Conservation (phyloP, 2,329 filamentous ascomycete genomes). For the Bipolaris bicolor region DNA sequence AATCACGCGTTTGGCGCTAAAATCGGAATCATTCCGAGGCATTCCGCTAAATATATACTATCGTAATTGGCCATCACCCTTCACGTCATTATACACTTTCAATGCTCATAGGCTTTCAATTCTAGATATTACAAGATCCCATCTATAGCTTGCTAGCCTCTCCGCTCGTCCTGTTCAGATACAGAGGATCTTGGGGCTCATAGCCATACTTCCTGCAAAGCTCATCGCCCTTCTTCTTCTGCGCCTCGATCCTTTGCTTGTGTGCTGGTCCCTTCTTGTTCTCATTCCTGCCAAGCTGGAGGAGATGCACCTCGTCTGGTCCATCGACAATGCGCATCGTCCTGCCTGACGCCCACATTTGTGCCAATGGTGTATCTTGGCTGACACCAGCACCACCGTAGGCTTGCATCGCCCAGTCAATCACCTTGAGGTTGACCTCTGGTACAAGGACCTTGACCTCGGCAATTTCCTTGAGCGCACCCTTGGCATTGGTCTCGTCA, state of each 20-base stretch:
- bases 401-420: conserved; percentile 92
- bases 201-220: conserved; percentile 67
- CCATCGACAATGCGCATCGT: conserved; percentile 90
- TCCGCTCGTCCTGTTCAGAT: conserved; percentile 49
- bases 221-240: conserved; percentile 69
- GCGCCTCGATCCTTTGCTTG: conserved; percentile 66
- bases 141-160: conserved; percentile 52
- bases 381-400: conserved; percentile 90
- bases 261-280: conserved; percentile 71
- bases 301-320: conserved; percentile 85
- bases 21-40: conserved; percentile 5
- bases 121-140: not conserved
- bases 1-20: conserved; percentile 15
- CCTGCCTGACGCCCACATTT: conserved; percentile 78
- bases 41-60: not conserved
- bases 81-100: not conserved
- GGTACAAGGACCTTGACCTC: conserved; percentile 94
- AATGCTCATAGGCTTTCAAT: not conserved
- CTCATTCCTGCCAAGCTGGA: conserved; percentile 82
- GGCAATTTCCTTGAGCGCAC: conserved; percentile 89
- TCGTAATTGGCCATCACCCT: not conserved
- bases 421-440: conserved; percentile 78
- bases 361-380: conserved; percentile 87
- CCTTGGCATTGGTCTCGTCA: conserved; percentile 86
- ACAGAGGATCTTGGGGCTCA: conserved; percentile 50